Evolutionary conservation across 2,329 filamentous ascomycete genomes (phyloP).

Genomic region (Rachicladosporium sp.): DNA sequence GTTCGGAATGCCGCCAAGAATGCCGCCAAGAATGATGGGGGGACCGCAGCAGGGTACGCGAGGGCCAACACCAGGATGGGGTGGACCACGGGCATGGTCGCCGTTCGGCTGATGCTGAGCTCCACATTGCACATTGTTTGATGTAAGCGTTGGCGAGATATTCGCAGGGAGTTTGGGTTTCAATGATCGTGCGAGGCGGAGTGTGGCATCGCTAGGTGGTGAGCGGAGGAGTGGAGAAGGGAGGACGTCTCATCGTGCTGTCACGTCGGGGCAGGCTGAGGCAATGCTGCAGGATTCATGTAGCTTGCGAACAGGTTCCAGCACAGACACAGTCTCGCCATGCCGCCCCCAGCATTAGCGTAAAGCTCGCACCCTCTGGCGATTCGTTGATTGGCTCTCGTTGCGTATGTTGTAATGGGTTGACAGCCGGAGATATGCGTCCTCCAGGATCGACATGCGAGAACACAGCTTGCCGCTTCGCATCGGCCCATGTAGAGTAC

Average conservation of each 20-base stretch:
- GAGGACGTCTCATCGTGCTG: too few relatives aligned
- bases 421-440: constrained; percentile 29
- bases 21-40: too few relatives aligned
- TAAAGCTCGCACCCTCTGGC: constrained; percentile 34
- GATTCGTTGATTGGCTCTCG: constrained; percentile 22
- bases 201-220: too few relatives aligned
- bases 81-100: background rate
- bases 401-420: constrained; percentile 28
- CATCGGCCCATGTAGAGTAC: constrained; percentile 29
- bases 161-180: too few relatives aligned
- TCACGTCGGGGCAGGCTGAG: too few relatives aligned
- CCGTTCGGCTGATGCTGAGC: background rate
- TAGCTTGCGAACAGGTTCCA: constrained; percentile 9
- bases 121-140: background rate
- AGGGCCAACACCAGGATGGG: background rate
- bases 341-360: constrained; percentile 31
- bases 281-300: too few relatives aligned
- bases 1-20: too few relatives aligned
- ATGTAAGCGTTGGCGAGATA: background rate
- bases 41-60: background rate
- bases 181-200: too few relatives aligned
- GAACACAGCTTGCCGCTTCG: constrained; percentile 27
- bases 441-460: constrained; percentile 26
- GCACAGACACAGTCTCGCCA: constrained; percentile 28
- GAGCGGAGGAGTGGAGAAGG: too few relatives aligned